Conservation (phyloP, 148 eudicot species). For the Silene uniflora region DNA sequence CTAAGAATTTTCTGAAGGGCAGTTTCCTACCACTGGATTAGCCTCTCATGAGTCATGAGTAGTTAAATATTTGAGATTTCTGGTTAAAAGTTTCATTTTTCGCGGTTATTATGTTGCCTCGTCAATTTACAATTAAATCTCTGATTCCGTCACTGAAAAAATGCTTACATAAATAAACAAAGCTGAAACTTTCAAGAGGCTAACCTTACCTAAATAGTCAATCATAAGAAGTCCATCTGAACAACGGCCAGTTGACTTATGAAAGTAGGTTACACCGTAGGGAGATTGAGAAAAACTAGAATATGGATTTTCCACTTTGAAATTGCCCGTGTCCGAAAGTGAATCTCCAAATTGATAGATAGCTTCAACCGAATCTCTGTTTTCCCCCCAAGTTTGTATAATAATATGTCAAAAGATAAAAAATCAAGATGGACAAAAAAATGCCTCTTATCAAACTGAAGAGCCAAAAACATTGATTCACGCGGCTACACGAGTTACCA, state of each 20-base stretch:
- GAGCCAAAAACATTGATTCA: too few species aligned
- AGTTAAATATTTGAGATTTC: too few species aligned
- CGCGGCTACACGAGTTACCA: too few species aligned
- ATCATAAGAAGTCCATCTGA: slow-evolving; percentile 33
- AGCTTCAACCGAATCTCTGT: not conserved
- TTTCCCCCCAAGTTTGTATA: not conserved
- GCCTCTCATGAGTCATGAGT: too few species aligned
- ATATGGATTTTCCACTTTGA: slow-evolving; percentile 1
- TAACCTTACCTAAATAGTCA: slow-evolving; percentile 24
- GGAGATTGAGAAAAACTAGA: not conserved
- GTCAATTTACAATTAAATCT: too few species aligned
- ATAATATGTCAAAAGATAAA: not conserved
- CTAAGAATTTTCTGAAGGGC: too few species aligned
- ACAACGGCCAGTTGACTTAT: slow-evolving; percentile 27
- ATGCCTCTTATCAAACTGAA: too few species aligned
- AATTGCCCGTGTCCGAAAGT: slow-evolving; percentile 22
- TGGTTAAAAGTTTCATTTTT: too few species aligned
- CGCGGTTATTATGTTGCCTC: too few species aligned
- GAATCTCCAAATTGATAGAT: slow-evolving; percentile 31
- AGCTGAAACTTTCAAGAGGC: not conserved
- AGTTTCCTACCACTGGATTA: too few species aligned
- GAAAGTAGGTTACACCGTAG: slow-evolving; percentile 14
- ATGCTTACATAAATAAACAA: too few species aligned
- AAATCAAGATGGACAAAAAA: not conserved
- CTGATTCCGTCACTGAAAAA: too few species aligned